Conservation (phyloP, 441 rosid genomes). For the Breynia disticha region DNA sequence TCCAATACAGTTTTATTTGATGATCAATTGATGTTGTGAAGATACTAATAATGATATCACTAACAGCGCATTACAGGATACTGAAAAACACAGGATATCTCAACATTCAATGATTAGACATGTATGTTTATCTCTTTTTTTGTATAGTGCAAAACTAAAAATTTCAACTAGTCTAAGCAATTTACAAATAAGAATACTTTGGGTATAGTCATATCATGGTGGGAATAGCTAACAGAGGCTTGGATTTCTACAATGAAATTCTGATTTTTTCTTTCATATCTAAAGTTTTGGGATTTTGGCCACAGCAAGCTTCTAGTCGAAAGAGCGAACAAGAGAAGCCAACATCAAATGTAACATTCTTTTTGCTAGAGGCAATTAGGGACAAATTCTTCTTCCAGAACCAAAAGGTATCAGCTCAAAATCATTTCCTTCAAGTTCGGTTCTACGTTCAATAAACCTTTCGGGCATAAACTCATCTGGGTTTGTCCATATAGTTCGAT, state of each 20-base stretch:
- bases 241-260: slow-evolving; percentile 16
- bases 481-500: too few relatives aligned
- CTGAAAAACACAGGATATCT: too few relatives aligned
- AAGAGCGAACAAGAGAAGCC: slow-evolving; percentile 11
- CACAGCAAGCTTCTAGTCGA: slow-evolving; percentile 8
- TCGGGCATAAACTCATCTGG: too few relatives aligned
- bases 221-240: slow-evolving; percentile 14
- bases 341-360: slow-evolving; percentile 9
- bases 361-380: neutral
- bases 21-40: too few relatives aligned
- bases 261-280: slow-evolving; percentile 16
- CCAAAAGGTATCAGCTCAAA: slow-evolving; percentile 10
- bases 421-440: slow-evolving; percentile 8
- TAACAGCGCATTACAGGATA: too few relatives aligned
- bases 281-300: slow-evolving; percentile 3
- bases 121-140: too few relatives aligned
- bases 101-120: too few relatives aligned
- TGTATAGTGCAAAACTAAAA: too few relatives aligned
- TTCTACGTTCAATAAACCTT: neutral
- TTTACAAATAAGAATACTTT: too few relatives aligned
- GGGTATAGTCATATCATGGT: neutral
- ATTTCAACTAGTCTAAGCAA: too few relatives aligned
- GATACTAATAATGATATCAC: too few relatives aligned
- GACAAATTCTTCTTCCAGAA: slow-evolving; percentile 9
- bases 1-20: too few relatives aligned